Evolutionary conservation across 768 basidiomycete species (phyloP).

Genomic region (Serendipita sp.): DNA sequence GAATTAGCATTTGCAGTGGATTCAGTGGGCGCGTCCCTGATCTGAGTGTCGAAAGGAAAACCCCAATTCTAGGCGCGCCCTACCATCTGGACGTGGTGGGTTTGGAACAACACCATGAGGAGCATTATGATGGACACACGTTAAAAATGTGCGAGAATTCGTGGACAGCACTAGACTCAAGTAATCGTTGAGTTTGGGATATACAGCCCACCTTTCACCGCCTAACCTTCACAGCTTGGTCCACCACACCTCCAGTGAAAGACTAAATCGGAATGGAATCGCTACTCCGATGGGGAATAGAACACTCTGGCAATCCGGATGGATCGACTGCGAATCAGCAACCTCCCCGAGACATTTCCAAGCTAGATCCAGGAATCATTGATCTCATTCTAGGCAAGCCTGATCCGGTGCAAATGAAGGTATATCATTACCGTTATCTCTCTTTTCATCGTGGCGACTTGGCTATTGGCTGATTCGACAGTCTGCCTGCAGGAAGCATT

Average conservation of each 20-base stretch:
- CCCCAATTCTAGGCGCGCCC: not conserved
- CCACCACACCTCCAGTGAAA: not conserved
- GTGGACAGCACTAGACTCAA: too few species aligned
- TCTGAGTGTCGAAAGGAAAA: not conserved
- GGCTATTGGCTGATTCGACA: constrained; percentile 9
- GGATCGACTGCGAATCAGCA: constrained; percentile 17
- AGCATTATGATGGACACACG: too few species aligned
- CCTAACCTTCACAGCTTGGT: not conserved
- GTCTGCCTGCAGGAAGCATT: constrained; percentile 36
- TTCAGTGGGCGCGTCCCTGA: not conserved
- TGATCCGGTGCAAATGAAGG: constrained; percentile 67
- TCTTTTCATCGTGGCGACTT: not conserved
- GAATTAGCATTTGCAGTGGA: not conserved
- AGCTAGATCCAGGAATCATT: constrained; percentile 66
- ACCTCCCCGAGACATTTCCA: constrained; percentile 19
- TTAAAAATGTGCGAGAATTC: too few species aligned
- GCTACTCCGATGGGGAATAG: constrained; percentile 67
- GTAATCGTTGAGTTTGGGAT: not conserved
- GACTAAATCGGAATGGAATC: constrained; percentile 38
- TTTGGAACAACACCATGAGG: too few species aligned
- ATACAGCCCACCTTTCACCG: not conserved
- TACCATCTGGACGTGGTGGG: not conserved
- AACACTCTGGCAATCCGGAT: constrained; percentile 35
- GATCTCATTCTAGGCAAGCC: constrained; percentile 73
- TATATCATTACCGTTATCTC: constrained; percentile 6